phyloP scores from a whole-genome alignment of 139 green algal genomes.

The Marvania coccoides region DNA sequence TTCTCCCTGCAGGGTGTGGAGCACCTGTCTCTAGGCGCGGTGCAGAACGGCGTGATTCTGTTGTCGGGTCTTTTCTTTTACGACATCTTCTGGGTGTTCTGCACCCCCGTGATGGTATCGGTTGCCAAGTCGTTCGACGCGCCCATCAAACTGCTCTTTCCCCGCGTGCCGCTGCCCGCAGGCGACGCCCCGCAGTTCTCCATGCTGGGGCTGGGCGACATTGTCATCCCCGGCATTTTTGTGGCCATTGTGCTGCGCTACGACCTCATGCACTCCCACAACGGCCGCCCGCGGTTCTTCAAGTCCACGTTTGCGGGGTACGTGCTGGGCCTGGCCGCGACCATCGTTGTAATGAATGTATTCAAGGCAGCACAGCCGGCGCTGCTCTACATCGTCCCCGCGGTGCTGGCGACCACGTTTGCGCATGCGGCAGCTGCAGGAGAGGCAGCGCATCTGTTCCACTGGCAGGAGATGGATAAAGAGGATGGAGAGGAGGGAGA shows the following conservation, averaged over 20 bases:
- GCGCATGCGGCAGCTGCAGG: constrained; percentile 48
- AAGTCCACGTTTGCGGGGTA: constrained; percentile 77
- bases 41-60: constrained; percentile 73
- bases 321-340: constrained; percentile 67
- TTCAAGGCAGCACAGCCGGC: constrained; percentile 95
- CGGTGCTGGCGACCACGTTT: constrained; percentile 61
- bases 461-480: constrained; percentile 23
- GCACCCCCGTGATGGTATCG: constrained; percentile 70
- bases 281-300: constrained; percentile 20
- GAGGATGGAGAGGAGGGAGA: constrained; percentile 4
- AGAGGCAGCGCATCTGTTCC: constrained; percentile 46
- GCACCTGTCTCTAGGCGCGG: constrained; percentile 78
- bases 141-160: constrained; percentile 96
- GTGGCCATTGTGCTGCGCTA: constrained; percentile 91
- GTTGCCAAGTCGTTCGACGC: constrained; percentile 97
- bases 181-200: constrained; percentile 56
- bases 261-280: constrained; percentile 47
- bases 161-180: neutral
- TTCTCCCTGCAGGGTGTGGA: constrained; percentile 95
- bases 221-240: constrained; percentile 91
- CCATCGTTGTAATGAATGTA: constrained; percentile 94
- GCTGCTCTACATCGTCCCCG: constrained; percentile 96
- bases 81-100: constrained; percentile 99
- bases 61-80: constrained; percentile 89
- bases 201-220: constrained; percentile 95